Evolutionary conservation across 106 monocot species (phyloP).

Genomic region (Dendrobium huoshanense): DNA sequence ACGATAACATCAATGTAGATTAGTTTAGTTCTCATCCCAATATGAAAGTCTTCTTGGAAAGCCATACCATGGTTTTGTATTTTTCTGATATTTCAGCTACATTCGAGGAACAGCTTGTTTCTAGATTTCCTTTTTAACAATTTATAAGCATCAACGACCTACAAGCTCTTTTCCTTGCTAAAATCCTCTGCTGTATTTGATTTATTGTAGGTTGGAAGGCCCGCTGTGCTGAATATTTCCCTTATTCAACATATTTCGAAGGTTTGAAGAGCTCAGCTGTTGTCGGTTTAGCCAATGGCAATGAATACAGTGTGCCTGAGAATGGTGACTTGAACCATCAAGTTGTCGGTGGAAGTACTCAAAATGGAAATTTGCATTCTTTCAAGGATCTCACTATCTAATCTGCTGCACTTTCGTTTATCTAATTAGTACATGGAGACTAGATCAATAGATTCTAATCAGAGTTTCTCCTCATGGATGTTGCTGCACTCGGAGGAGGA

Average conservation of each 20-base stretch:
- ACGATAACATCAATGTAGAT: not conserved
- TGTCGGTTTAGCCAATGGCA: constrained; percentile 4
- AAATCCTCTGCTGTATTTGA: not conserved
- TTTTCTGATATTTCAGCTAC: not conserved
- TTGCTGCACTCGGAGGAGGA: not conserved
- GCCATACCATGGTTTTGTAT: not conserved
- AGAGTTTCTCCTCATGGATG: not conserved
- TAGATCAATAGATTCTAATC: not conserved
- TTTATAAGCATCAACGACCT: not conserved
- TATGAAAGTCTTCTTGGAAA: not conserved
- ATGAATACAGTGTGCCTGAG: constrained; percentile 22
- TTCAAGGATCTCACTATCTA: constrained; percentile 40
- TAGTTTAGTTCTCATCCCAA: not conserved
- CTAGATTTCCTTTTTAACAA: not conserved
- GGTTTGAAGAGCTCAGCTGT: constrained; percentile 34
- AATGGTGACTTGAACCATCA: constrained; percentile 37
- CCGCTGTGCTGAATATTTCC: constrained; percentile 66
- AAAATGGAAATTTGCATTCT: constrained; percentile 41
- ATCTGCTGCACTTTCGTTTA: not conserved
- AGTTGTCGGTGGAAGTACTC: constrained; percentile 11
- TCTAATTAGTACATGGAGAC: not conserved
- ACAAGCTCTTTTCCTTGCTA: not conserved
- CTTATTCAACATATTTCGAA: constrained; percentile 58
- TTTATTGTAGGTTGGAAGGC: constrained; percentile 58
- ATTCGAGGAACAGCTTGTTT: not conserved